phyloP scores from a whole-genome alignment of 768 basidiomycete species.

The Macrolepiota dolichaula region DNA sequence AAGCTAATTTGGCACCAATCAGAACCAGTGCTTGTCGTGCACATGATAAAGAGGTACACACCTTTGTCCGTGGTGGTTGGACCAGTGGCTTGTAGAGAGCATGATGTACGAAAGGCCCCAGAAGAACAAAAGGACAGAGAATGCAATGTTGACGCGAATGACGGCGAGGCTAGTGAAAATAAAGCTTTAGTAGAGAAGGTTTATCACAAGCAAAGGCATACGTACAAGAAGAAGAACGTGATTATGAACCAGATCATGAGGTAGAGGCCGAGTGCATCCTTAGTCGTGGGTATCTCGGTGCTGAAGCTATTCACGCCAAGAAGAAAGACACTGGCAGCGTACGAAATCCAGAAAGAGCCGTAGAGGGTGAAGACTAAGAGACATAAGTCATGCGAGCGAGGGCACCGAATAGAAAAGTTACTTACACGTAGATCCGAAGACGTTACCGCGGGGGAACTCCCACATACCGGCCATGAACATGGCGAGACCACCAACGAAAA shows the following conservation, averaged over 20 bases:
- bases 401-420: not conserved
- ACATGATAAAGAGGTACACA: not conserved
- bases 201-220: slow-evolving; percentile 4
- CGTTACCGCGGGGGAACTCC: slow-evolving; percentile 47
- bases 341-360: slow-evolving; percentile 65
- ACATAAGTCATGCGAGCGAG: not conserved
- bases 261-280: slow-evolving; percentile 51
- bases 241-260: slow-evolving; percentile 54
- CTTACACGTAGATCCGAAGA: slow-evolving; percentile 50
- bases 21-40: not conserved
- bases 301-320: slow-evolving; percentile 43
- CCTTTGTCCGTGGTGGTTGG: not conserved
- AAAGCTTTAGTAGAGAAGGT: not conserved
- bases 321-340: slow-evolving; percentile 50
- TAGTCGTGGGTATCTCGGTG: slow-evolving; percentile 22
- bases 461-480: slow-evolving; percentile 69
- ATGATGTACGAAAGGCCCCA: slow-evolving; percentile 51
- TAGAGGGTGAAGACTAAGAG: slow-evolving; percentile 53
- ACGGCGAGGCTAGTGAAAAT: slow-evolving; percentile 37
- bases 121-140: slow-evolving; percentile 49
- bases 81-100: slow-evolving; percentile 38
- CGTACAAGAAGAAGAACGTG: slow-evolving; percentile 48
- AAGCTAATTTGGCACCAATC: not conserved
- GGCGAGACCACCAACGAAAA: slow-evolving; percentile 58
- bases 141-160: slow-evolving; percentile 45